phyloP scores from a whole-genome alignment of 768 basidiomycete species.

The Tephrocybe rancida region DNA sequence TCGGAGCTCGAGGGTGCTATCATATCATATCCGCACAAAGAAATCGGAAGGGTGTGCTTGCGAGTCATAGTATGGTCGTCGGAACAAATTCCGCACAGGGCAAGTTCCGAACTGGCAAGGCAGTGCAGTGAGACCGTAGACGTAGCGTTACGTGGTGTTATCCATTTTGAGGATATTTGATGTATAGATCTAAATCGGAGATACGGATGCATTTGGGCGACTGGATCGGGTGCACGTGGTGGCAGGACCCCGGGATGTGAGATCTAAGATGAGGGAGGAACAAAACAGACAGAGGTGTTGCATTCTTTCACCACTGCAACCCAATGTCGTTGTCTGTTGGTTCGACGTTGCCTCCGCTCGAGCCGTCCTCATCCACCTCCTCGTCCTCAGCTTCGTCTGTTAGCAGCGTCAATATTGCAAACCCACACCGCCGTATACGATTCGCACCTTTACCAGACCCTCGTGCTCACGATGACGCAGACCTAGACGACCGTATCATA shows the following conservation, averaged over 20 bases:
- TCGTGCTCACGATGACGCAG: conserved; percentile 44
- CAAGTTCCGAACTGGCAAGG: not conserved
- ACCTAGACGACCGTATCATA: conserved; percentile 40
- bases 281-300: conserved; percentile 5
- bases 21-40: too few relatives aligned
- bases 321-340: not conserved
- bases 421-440: conserved; percentile 50
- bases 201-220: conserved; percentile 5
- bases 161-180: not conserved
- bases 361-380: conserved; percentile 16
- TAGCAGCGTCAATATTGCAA: too few relatives aligned
- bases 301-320: too few relatives aligned
- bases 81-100: too few relatives aligned
- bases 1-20: too few relatives aligned
- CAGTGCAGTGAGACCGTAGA: not conserved
- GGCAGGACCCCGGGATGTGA: conserved; percentile 19
- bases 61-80: too few relatives aligned
- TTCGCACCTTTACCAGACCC: conserved; percentile 89
- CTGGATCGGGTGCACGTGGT: conserved; percentile 15
- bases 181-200: conserved; percentile 12
- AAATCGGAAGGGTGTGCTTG: too few relatives aligned
- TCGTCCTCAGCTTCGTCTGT: conserved; percentile 15
- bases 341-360: conserved; percentile 11
- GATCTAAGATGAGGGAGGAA: conserved; percentile 12
- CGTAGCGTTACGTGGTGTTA: not conserved